These are phyloP conservation scores for Ganoderma multipileum DNA, from an alignment of 1,284 basidiomycete species.

Conservation along the genomic window DNA sequence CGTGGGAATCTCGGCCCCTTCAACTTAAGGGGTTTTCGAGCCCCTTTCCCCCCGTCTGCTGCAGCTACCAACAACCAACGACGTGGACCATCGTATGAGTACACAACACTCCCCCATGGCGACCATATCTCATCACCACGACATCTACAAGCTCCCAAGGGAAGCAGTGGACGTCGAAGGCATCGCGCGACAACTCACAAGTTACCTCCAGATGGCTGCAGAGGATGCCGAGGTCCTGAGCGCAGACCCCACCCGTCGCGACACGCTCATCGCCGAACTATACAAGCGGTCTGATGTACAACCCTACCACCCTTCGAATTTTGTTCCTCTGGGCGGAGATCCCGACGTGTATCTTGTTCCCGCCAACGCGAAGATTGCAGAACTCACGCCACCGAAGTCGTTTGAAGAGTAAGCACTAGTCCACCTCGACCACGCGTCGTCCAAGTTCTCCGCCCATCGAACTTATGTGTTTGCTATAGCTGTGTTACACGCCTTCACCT, in stretches of 20 bases:
- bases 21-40: too few species aligned
- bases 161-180: not conserved
- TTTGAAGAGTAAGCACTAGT: slow-evolving; percentile 14
- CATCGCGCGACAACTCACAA: not conserved
- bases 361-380: slow-evolving; percentile 15
- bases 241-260: slow-evolving; percentile 12
- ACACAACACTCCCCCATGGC: not conserved
- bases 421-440: not conserved
- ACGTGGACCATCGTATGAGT: too few species aligned
- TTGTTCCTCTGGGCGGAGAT: not conserved
- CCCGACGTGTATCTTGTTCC: slow-evolving; percentile 13
- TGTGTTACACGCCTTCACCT: slow-evolving; percentile 7
- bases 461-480: too few species aligned
- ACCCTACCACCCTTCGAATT: not conserved
- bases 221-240: slow-evolving; percentile 16
- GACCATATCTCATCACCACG: not conserved
- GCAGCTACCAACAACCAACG: not conserved
- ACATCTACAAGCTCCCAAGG: not conserved
- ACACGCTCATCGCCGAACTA: slow-evolving; percentile 10
- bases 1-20: too few species aligned
- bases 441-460: too few species aligned
- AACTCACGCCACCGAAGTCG: slow-evolving; percentile 16
- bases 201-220: slow-evolving; percentile 10
- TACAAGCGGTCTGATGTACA: slow-evolving; percentile 4
- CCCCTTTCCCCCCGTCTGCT: too few species aligned